Evolutionary conservation across 345 rosid genomes (phyloP), one percentile per base, ranked within the genome.

Genomic region (Odontarrhena argentea): DNA sequence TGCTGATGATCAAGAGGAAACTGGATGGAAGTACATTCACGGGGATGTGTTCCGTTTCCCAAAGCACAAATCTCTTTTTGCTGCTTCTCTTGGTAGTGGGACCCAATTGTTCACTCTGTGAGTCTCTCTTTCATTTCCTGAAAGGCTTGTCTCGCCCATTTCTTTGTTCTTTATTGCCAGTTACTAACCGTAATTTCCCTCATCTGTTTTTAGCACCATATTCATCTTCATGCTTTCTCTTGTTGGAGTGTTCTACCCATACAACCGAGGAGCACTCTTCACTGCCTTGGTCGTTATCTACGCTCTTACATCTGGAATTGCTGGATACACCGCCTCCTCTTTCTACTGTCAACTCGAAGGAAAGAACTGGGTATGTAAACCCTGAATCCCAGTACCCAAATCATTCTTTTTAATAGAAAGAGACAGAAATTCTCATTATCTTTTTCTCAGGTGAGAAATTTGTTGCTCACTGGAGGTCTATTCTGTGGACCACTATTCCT

Each of bases 341-440:
- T 91, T 88, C 83, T 91, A 86, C 72, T 81, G 92, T 74, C 97
- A 88, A 70, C 97, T 91, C 64, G 97, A 91, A 82, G 96, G 97
- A 76, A 78, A 65, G 36, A 91, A 84, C 67, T 91, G 97, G 97
- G 97, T 91, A 79, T 67, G 82, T 36, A 2, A 53, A 53, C 2
- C 38, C 22, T 3, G 11, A 28, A 18, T 18, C 48, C 36, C 12
- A 62, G 7, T 30, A 26, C 43, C 9, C 4, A 25, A 35, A 34
- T 11, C 13, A 11, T 4, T 18, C 2, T 30, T 24, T 44, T 38
- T 0, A 69, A n/a, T 38, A 32, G 10, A 60, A 69, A 50, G 13
- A 11, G 10, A 9, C 4, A 12, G 24, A 53, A n/a, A 3, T 63
- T 12, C 2, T 24, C 25, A 14, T 38, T 18, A 28, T 55, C 4